Base-by-base conservation (phyloP, 257 asterid genomes). In the Plectranthus barbatus region DNA sequence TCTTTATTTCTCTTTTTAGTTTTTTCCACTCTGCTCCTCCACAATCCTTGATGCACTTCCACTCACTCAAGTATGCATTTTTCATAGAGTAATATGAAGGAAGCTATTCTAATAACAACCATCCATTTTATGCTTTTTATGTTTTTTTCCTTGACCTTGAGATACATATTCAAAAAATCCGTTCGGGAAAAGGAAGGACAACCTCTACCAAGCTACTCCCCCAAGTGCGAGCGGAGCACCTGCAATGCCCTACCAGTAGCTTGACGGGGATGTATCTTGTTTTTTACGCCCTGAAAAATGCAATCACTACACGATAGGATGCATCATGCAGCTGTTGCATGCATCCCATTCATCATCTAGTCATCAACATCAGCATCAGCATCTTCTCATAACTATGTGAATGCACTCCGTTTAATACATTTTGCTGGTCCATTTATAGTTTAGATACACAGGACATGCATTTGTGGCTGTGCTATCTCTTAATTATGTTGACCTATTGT, bases 141-240 rank as follows among this genome's bases (percentile, higher is more conserved):
- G 31, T 1, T 63, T 80, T 69, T 26, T 68, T 60, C 24, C 96
- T 90, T 93, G 79, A 93, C 91, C 11, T 62, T 68, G 61, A 74
- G 80, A 78, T 65, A 93, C 95, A 70, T 93, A 82, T 85, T 93
- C 99, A n/a, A 93, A 93, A 85, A 93, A 93, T 60, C 99, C 99
- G 64, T 93, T 93, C 20, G 99, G 99, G 60, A 87, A 69, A 59
- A 81, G 99, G 80, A 93, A 87, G 86, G 96, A 90, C 71, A 77
- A 60, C 4, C 55, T 47, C 76, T 64, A 84, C 76, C 77, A 64
- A 65, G 78, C 44, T 23, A 82, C 52, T 56, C 75, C 76, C 42
- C 82, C 85, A 12, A 65, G 60, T 66, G 77, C 75, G 67, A 91
- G 84, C 52, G 94, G 95, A 72, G 86, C 61, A 33, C 86, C 79